Evolutionary conservation across 1,139 yeast species (phyloP), one percentile per base, ranked within the genome.

Genomic region (Diutina mesorugosa): DNA sequence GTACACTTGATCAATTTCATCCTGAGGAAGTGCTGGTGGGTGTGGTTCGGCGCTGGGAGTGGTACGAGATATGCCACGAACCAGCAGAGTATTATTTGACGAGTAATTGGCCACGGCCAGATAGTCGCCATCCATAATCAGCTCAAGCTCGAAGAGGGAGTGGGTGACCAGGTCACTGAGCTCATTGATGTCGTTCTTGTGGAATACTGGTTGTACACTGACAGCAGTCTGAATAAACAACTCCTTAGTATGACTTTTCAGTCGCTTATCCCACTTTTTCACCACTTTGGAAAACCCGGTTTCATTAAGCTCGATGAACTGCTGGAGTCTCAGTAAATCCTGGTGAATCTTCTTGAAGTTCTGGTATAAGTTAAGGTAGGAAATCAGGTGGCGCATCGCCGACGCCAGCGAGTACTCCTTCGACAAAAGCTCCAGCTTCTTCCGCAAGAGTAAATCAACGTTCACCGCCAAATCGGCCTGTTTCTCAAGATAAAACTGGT

Each of bases 191-290:
- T 89, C 95, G 61, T 87, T 87, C 61, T 95, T 82, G 66, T 95
- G 96, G 72, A 93, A 93, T 14, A 91, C 95, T 0, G 99, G 99
- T 67, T 93, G 99, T 2, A 93, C 96, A 61, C 90, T 90, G 10
- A 93, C 97, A 0, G 97, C 97, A 0, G 97, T 85, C 55, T 90
- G 85, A 53, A 93, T 78, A 67, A 91, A 93, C 56, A 93, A 76
- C 68, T 93, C 99, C 67, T 90, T 90, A 9, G 97, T 91, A 63
- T 90, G 96, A 1, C 96, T 88, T 64, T 91, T 90, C 21, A 97
- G 90, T 60, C 98, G 77, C 70, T 93, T 93, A 69, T 93, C 99
- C 99, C 99, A 93, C 72, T 93, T 93, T 68, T 93, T 93, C 63
- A 93, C 80, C 45, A 90, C 98, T 70, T 93, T 93, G 38, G 95